These are phyloP conservation scores for Wallacemonas sp. DNA, from an alignment of 208 protist species.

Conservation along the genomic window DNA sequence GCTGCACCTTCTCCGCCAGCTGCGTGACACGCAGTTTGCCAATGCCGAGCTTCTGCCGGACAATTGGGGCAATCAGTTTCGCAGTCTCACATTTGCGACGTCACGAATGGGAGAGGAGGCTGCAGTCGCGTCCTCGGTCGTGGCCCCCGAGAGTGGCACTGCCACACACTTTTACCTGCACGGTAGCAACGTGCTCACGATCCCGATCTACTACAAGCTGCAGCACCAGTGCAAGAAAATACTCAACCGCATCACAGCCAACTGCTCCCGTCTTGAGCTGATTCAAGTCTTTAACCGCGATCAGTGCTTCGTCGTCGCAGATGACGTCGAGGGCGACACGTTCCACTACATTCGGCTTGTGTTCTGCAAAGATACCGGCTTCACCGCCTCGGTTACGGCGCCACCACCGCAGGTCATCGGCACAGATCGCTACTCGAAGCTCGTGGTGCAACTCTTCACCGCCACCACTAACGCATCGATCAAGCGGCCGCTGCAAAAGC, in stretches of 20 bases:
- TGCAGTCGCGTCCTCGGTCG: constrained; percentile 10
- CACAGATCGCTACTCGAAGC: constrained; percentile 61
- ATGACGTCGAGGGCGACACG: constrained; percentile 72
- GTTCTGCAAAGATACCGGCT: constrained; percentile 76
- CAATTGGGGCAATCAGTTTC: constrained; percentile 86
- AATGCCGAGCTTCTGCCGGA: constrained; percentile 74
- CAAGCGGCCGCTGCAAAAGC: constrained; percentile 66
- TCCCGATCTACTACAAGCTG: constrained; percentile 90
- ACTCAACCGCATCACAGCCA: constrained; percentile 64
- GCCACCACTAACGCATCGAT: constrained; percentile 60
- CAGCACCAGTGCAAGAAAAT: constrained; percentile 88
- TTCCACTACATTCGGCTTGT: constrained; percentile 90
- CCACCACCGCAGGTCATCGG: constrained; percentile 49
- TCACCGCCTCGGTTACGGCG: constrained; percentile 38
- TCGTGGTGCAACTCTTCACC: constrained; percentile 87
- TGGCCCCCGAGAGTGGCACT: constrained; percentile 2
- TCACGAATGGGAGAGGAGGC: constrained; percentile 8
- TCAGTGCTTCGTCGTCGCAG: constrained; percentile 87
- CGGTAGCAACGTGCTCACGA: constrained; percentile 63
- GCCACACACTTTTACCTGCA: constrained; percentile 51
- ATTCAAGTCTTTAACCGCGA: constrained; percentile 83
- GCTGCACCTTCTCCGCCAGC: constrained; percentile 80
- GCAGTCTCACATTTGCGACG: constrained; percentile 13
- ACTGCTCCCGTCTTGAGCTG: constrained; percentile 77
- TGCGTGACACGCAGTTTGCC: constrained; percentile 81